A percentile compares a stretch with the other conserved stretches of the same genome.
These are phyloP conservation scores for Candida glucosophila DNA, from an alignment of 1,139 yeast genomes.

Conservation along the genomic window DNA sequence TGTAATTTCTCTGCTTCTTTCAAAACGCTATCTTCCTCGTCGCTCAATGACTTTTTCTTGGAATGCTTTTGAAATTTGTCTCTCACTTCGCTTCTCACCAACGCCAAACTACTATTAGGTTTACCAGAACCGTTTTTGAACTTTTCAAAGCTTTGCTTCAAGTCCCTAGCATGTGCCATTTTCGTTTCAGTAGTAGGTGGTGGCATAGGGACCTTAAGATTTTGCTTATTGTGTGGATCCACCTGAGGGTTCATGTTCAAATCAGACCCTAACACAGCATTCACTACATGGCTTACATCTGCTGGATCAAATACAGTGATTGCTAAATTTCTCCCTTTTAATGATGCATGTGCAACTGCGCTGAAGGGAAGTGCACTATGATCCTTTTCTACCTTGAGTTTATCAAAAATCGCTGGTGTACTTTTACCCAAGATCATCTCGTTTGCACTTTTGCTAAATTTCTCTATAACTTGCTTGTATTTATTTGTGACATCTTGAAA, in stretches of 20 bases:
- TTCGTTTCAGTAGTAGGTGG: conserved; percentile 67
- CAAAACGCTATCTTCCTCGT: conserved; percentile 43
- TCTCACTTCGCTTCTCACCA: conserved; percentile 54
- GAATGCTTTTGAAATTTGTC: conserved; percentile 43
- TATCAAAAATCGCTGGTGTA: conserved; percentile 59
- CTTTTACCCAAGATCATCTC: conserved; percentile 63
- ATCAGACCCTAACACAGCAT: conserved; percentile 59
- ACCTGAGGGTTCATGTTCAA: conserved; percentile 73
- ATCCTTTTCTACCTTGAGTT: conserved; percentile 43
- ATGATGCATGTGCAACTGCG: conserved; percentile 65
- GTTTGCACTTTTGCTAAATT: conserved; percentile 46
- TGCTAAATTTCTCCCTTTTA: conserved; percentile 61
- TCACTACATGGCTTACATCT: conserved; percentile 58
- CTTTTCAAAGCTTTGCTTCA: conserved; percentile 58
- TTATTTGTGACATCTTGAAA: conserved; percentile 33
- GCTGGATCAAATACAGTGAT: conserved; percentile 81
- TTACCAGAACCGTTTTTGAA: conserved; percentile 45
- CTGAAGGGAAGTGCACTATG: conserved; percentile 43
- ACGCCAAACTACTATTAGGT: conserved; percentile 38
- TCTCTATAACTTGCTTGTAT: conserved; percentile 42
- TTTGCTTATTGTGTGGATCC: conserved; percentile 64
- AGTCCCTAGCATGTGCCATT: conserved; percentile 44
- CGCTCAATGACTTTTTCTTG: conserved; percentile 45
- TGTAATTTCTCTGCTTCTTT: conserved; percentile 59
- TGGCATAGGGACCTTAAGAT: conserved; percentile 68